A percentile compares a stretch with the other conserved stretches of the same genome.
Evolutionary conservation across 805 yeast genomes (phyloP).

Genomic region (Cephaloascus fragrans): DNA sequence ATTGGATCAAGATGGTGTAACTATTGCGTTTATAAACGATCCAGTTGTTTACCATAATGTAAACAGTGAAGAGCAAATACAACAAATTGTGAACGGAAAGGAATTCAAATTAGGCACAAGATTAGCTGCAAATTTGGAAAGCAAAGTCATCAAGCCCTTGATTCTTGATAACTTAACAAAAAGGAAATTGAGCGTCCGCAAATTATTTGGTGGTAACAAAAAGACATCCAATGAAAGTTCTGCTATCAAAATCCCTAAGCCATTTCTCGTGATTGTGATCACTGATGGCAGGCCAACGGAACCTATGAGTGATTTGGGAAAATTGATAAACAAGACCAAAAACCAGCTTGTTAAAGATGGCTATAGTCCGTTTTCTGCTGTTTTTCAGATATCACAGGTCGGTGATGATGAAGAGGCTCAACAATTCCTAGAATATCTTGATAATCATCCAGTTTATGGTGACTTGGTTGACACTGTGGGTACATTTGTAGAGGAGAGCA

Average conservation of each 20-base stretch:
- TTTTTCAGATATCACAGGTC: constrained; percentile 19
- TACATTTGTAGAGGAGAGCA: constrained; percentile 16
- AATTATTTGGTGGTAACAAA: not conserved
- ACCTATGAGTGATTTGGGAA: constrained; percentile 6
- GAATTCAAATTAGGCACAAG: constrained; percentile 15
- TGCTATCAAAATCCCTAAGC: constrained; percentile 8
- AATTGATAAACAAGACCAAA: constrained; percentile 12
- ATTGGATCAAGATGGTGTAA: constrained; percentile 13
- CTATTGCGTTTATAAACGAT: constrained; percentile 17
- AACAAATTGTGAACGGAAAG: constrained; percentile 8
- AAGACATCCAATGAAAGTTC: not conserved
- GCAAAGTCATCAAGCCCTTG: constrained; percentile 15
- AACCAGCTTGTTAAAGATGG: constrained; percentile 7
- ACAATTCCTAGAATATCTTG: constrained; percentile 13
- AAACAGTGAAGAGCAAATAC: constrained; percentile 10
- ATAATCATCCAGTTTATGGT: constrained; percentile 14
- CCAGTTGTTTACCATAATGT: constrained; percentile 10
- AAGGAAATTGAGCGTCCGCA: not conserved
- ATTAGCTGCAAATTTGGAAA: constrained; percentile 10
- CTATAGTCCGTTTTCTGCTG: constrained; percentile 15
- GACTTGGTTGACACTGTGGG: constrained; percentile 14
- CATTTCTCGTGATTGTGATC: constrained; percentile 14
- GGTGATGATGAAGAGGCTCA: constrained; percentile 16
- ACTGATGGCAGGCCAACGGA: constrained; percentile 20
- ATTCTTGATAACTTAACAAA: constrained; percentile 5